Conservation (phyloP, 768 basidiomycete genomes). For the Thelephora ganbajun region DNA sequence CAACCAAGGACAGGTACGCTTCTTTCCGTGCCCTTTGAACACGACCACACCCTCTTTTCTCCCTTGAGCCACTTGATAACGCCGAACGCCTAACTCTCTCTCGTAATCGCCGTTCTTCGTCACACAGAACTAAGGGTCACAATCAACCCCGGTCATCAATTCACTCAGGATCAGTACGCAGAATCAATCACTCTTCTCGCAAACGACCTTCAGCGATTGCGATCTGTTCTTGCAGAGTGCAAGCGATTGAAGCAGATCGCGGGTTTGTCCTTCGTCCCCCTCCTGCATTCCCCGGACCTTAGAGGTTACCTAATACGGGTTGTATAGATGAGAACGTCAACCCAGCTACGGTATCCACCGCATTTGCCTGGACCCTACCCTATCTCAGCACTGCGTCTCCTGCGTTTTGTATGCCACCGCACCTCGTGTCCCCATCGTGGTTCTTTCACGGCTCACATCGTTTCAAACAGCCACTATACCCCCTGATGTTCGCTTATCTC, state of each 20-base stretch:
- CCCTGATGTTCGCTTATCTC: constrained; percentile 40
- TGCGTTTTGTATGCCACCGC: constrained; percentile 3
- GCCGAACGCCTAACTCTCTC: not conserved
- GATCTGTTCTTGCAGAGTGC: constrained; percentile 36
- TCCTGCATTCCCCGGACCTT: too few species aligned
- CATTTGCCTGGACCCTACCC: constrained; percentile 8
- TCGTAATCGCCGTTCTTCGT: not conserved
- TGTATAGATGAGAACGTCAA: too few species aligned
- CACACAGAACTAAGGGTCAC: constrained; percentile 38
- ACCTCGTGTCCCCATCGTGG: too few species aligned
- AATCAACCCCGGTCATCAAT: constrained; percentile 30
- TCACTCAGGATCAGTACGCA: constrained; percentile 4
- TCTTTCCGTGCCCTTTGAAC: constrained; percentile 1
- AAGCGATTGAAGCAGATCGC: constrained; percentile 38
- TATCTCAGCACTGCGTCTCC: constrained; percentile 5
- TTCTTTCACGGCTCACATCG: not conserved
- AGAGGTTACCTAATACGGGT: too few species aligned
- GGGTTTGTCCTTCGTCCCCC: constrained; percentile 19
- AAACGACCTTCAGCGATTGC: constrained; percentile 31
- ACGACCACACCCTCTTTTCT: not conserved
- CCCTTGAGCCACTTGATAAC: not conserved
- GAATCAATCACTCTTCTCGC: constrained; percentile 32
- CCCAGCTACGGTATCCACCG: too few species aligned
- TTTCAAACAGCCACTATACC: constrained; percentile 27
- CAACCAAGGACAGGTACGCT: constrained; percentile 30